These are phyloP conservation scores for Jacaranda mimosifolia DNA, from an alignment of 257 asterid genomes.

Conservation along the genomic window DNA sequence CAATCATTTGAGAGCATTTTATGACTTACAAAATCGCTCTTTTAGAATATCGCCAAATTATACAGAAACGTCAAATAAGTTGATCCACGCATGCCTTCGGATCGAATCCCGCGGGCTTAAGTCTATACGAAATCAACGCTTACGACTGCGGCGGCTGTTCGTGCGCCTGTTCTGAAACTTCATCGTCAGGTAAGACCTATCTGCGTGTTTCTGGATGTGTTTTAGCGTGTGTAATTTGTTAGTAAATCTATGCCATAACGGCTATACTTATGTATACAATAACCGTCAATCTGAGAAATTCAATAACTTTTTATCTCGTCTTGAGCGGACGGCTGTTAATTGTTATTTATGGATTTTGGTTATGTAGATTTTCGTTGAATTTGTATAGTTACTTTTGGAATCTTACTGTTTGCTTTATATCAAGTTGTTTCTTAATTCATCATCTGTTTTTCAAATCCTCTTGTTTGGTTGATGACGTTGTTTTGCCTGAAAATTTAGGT, in stretches of 20 bases:
- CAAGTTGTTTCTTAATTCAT: neutral
- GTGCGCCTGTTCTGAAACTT: constrained; percentile 27
- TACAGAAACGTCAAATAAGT: neutral
- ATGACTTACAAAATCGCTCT: neutral
- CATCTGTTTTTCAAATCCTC: neutral
- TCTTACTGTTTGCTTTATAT: neutral
- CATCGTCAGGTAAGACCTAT: constrained; percentile 32
- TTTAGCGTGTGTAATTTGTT: constrained; percentile 9
- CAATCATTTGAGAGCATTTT: too few species aligned
- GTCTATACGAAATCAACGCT: constrained; percentile 36
- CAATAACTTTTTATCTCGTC: neutral
- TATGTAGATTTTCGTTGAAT: constrained; percentile 31
- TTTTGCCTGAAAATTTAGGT: neutral
- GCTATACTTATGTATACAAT: neutral
- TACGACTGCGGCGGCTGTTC: constrained; percentile 30
- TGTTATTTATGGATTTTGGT: constrained; percentile 12
- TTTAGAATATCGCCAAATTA: neutral
- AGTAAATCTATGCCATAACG: neutral
- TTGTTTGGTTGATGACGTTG: constrained; percentile 10
- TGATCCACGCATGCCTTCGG: neutral
- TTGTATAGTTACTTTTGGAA: constrained; percentile 3
- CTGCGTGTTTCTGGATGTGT: constrained; percentile 26
- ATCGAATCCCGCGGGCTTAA: constrained; percentile 25
- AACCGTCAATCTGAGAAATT: constrained; percentile 18
- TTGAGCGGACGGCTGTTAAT: neutral